phyloP scores from a whole-genome alignment of 2,329 filamentous ascomycete genomes.

The Colletotrichum graminicola region DNA sequence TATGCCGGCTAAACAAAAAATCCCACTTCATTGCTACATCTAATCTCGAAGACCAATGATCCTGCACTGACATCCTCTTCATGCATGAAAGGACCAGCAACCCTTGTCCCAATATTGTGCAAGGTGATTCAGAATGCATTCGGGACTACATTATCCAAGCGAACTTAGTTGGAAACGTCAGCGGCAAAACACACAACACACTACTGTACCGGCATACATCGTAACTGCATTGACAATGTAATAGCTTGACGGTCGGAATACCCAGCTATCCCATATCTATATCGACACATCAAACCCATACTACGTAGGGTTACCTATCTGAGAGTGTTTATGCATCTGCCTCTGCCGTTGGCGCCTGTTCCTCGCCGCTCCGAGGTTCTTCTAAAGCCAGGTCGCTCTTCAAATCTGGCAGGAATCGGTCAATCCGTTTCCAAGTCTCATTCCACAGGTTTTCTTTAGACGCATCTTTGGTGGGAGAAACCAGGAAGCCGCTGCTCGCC shows the following conservation, averaged over 20 bases:
- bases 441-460: conserved; percentile 69
- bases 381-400: conserved; percentile 69
- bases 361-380: conserved; percentile 46
- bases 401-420: conserved; percentile 73
- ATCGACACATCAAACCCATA: not conserved
- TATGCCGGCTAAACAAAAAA: no score
- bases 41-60: no score
- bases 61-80: no score
- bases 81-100: not conserved
- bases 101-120: not conserved
- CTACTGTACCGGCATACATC: not conserved
- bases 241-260: not conserved
- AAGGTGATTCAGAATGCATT: not conserved
- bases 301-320: not conserved
- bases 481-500: conserved; percentile 87
- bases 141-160: not conserved
- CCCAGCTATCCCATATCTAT: not conserved
- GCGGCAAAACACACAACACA: not conserved
- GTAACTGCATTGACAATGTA: not conserved
- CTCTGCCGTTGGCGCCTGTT: not conserved
- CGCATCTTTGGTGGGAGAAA: conserved; percentile 72
- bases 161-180: not conserved
- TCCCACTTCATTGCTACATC: no score
- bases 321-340: conserved; percentile 1
- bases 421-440: conserved; percentile 75